Conservation (phyloP, 306 rosid species). For the Prunus kanzakura region DNA sequence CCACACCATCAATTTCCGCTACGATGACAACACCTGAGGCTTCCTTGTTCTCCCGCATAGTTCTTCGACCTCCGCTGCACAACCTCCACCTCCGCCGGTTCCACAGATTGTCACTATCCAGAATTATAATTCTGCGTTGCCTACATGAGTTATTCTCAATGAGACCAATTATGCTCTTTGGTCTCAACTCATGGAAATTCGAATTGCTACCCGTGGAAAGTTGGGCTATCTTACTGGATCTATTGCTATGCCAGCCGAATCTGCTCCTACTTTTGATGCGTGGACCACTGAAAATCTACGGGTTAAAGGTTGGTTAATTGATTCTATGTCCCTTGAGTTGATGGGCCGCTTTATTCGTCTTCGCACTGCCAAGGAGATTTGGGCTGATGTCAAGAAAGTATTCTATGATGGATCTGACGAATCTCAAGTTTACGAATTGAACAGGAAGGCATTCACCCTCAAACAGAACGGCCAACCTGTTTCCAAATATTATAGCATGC, state of each 20-base stretch:
- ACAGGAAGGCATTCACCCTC: background rate
- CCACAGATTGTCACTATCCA: no score
- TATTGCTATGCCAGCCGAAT: background rate
- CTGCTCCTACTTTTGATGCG: background rate
- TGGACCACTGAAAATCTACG: background rate
- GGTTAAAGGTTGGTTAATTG: background rate
- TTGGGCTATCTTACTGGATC: background rate
- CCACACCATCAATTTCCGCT: no score
- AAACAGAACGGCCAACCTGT: background rate
- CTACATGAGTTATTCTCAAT: no score
- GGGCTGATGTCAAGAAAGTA: background rate
- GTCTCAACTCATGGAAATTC: background rate
- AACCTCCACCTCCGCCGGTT: no score
- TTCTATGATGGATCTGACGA: background rate
- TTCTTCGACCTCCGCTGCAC: no score
- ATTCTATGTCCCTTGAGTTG: background rate
- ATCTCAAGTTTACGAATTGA: background rate
- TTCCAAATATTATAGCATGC: background rate
- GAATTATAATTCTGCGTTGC: no score
- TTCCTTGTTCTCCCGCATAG: no score
- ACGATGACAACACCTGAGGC: no score
- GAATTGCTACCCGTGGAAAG: background rate
- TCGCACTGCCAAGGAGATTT: background rate
- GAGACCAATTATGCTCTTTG: background rate
- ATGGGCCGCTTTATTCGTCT: background rate